These are phyloP conservation scores for Trypanosoma rangeli DNA, from an alignment of 208 protist species.

Conservation along the genomic window DNA sequence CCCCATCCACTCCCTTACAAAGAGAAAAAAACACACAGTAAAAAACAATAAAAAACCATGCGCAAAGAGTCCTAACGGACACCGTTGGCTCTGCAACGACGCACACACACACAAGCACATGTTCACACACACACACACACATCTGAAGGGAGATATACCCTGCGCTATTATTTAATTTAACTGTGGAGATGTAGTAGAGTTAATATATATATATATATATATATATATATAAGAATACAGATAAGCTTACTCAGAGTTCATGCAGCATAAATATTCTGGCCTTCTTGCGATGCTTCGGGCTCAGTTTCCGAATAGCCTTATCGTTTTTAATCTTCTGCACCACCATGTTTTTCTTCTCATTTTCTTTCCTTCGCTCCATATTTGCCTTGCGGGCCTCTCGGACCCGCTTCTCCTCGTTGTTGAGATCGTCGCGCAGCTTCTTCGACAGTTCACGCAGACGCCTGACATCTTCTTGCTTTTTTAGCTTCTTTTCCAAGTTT, in stretches of 20 bases:
- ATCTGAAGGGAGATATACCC: too few species aligned
- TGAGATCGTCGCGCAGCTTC: conserved; percentile 81
- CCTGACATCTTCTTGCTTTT: conserved; percentile 59
- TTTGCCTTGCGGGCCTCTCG: conserved; percentile 84
- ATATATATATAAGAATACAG: background rate
- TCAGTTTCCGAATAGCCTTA: conserved; percentile 86
- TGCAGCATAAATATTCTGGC: conserved; percentile 91
- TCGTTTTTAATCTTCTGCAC: conserved; percentile 91
- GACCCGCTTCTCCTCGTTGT: conserved; percentile 74
- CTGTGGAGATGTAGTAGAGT: too few species aligned
- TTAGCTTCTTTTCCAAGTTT: conserved; percentile 78
- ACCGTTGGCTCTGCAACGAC: background rate
- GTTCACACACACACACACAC: too few species aligned
- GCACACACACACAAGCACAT: too few species aligned
- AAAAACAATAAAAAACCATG: background rate
- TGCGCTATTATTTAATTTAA: too few species aligned
- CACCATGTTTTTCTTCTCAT: conserved; percentile 92
- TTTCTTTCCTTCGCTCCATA: conserved; percentile 71
- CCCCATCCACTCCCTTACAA: background rate
- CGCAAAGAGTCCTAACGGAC: background rate
- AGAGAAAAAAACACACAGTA: background rate
- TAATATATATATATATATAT: background rate
- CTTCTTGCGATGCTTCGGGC: conserved; percentile 84
- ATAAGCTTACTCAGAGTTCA: conserved; percentile 51
- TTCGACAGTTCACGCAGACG: conserved; percentile 65